Percentiles rank a stretch among this genome's conserved stretches.
These are phyloP conservation scores for Pilasporangium apinafurcum DNA, from an alignment of 352 stramenopile species.

Conservation along the genomic window DNA sequence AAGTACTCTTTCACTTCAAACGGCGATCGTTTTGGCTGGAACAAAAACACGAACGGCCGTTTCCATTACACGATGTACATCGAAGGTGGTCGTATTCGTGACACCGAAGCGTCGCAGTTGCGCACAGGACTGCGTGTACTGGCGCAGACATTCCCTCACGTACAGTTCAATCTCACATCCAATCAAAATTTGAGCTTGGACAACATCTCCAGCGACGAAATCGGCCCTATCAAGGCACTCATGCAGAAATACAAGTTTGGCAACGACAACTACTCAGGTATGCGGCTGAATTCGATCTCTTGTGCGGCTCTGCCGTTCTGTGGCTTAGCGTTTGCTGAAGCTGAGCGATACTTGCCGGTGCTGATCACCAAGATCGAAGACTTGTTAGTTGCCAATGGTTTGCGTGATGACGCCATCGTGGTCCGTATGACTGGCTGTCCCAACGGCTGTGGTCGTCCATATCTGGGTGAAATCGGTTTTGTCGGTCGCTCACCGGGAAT, in stretches of 20 bases:
- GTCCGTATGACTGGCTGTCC: conserved; percentile 98
- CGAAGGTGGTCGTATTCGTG: conserved; percentile 90
- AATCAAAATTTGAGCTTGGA: conserved; percentile 95
- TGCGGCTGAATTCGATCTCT: conserved; percentile 89
- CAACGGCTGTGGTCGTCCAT: conserved; percentile 96
- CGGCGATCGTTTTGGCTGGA: conserved; percentile 73
- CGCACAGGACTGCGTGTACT: conserved; percentile 89
- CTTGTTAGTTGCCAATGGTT: conserved; percentile 84
- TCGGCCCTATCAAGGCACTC: conserved; percentile 87
- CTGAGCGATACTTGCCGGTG: conserved; percentile 91
- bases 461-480: conserved; percentile 97
- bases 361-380: conserved; percentile 92
- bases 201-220: conserved; percentile 90
- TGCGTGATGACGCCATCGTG: conserved; percentile 94
- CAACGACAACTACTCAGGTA: conserved; percentile 74
- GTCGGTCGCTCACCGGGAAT: conserved; percentile 94
- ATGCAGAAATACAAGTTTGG: conserved; percentile 90
- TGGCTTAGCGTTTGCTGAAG: conserved; percentile 95
- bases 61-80: conserved; percentile 84
- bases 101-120: conserved; percentile 80
- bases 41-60: conserved; percentile 57
- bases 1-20: conserved; percentile 65
- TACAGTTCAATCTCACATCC: conserved; percentile 92
- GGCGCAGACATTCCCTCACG: conserved; percentile 88
- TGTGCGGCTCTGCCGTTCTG: conserved; percentile 95